Conservation (phyloP, 352 stramenopile species). For the Globisporangium nunn region DNA sequence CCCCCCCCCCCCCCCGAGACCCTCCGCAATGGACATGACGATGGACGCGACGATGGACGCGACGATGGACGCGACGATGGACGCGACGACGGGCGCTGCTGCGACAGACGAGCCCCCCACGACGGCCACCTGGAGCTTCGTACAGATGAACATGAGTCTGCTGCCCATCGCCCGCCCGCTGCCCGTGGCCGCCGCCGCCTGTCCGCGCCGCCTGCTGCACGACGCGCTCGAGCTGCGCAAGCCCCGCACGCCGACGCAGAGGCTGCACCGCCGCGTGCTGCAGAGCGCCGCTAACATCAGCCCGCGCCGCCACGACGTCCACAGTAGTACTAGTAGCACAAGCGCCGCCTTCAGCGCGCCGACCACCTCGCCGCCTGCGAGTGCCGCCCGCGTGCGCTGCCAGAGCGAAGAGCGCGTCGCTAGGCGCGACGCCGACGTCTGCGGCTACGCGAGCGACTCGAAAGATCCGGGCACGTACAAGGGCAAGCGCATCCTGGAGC, state of each 20-base stretch:
- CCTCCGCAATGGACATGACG: no score
- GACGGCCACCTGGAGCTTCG: slow-evolving; percentile 59
- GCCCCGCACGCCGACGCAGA: slow-evolving; percentile 59
- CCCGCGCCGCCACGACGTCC: slow-evolving; percentile 39
- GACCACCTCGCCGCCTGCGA: not conserved
- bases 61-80: not conserved
- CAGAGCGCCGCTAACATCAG: slow-evolving; percentile 58
- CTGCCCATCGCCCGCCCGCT: slow-evolving; percentile 66
- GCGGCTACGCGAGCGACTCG: slow-evolving; percentile 24
- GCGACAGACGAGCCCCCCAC: not conserved
- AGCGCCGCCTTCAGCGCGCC: not conserved
- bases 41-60: no score
- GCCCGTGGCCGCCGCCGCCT: slow-evolving; percentile 37
- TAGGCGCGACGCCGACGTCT: slow-evolving; percentile 13
- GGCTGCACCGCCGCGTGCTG: slow-evolving; percentile 43
- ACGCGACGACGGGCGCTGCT: not conserved
- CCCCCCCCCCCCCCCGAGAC: no score
- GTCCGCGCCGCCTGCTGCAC: slow-evolving; percentile 28
- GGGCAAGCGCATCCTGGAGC: slow-evolving; percentile 65
- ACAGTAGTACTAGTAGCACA: not conserved
- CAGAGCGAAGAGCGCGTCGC: slow-evolving; percentile 29
- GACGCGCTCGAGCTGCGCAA: slow-evolving; percentile 32
- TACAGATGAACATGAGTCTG: slow-evolving; percentile 84
- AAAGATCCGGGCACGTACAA: slow-evolving; percentile 39
- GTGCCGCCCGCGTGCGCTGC: slow-evolving; percentile 15